phyloP scores from a whole-genome alignment of 2,329 filamentous ascomycete genomes.

The Neonectria coccinea region DNA sequence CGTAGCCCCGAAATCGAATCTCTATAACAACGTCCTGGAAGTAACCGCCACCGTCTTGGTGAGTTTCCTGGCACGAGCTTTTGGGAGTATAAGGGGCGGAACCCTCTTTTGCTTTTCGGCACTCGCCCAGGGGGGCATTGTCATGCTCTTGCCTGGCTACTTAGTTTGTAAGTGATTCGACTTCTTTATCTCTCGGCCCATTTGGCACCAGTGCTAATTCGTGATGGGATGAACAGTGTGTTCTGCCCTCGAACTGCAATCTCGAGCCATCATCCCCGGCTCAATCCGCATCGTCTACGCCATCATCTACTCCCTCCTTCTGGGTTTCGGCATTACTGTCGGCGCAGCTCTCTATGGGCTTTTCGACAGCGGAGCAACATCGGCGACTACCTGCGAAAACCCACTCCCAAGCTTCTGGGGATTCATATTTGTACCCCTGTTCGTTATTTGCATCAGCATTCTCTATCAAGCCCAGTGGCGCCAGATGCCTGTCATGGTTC shows the following conservation, averaged over 20 bases:
- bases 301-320: constrained; percentile 78
- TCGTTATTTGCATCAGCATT: constrained; percentile 78
- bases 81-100: constrained; percentile 67
- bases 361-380: constrained; percentile 66
- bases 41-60: constrained; percentile 71
- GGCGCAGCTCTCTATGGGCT: constrained; percentile 73
- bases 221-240: constrained; percentile 47
- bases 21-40: constrained; percentile 76
- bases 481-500: constrained; percentile 81
- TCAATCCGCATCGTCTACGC: constrained; percentile 81
- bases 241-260: constrained; percentile 73
- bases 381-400: constrained; percentile 55
- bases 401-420: constrained; percentile 59
- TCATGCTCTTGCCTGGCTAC: constrained; percentile 74
- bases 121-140: constrained; percentile 73
- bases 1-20: constrained; percentile 74
- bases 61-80: constrained; percentile 71
- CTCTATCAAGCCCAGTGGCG: constrained; percentile 87
- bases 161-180: constrained; percentile 61
- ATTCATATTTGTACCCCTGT: constrained; percentile 80
- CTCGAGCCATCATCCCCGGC: constrained; percentile 75
- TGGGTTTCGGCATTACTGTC: constrained; percentile 79
- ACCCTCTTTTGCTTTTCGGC: constrained; percentile 74
- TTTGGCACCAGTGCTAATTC: not conserved
- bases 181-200: too few relatives aligned